Percentiles rank a stretch among this genome's conserved stretches.
These are phyloP conservation scores for Abelmoschus esculentus DNA, from an alignment of 345 rosid genomes.

Conservation along the genomic window DNA sequence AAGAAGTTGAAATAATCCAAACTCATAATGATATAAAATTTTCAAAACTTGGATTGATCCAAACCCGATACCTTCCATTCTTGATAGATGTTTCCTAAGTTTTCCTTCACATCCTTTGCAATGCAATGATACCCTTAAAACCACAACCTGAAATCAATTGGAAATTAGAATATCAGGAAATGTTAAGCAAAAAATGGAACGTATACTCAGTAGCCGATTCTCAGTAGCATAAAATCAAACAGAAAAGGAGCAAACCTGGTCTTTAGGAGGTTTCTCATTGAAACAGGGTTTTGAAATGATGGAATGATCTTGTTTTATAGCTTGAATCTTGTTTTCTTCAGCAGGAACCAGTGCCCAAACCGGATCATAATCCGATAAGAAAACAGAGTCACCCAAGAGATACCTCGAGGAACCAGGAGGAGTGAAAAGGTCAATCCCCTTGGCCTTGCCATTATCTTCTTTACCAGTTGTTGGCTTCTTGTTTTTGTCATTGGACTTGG, in stretches of 20 bases:
- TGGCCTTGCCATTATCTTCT: constrained; percentile 27
- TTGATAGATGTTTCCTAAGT: constrained; percentile 79
- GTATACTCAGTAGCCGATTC: too few relatives aligned
- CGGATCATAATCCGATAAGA: constrained; percentile 35
- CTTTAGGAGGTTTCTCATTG: constrained; percentile 26
- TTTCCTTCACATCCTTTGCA: constrained; percentile 90
- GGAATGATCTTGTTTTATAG: constrained; percentile 19
- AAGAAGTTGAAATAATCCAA: too few relatives aligned
- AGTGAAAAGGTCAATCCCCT: constrained; percentile 31
- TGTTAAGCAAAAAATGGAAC: too few relatives aligned
- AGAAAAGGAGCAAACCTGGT: constrained; percentile 36
- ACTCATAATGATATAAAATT: too few relatives aligned
- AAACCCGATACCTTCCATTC: constrained; percentile 59
- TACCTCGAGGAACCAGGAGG: constrained; percentile 70
- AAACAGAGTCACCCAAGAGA: constrained; percentile 42
- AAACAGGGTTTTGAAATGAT: constrained; percentile 21
- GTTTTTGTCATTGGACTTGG: constrained; percentile 13
- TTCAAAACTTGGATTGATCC: too few relatives aligned
- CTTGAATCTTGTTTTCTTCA: constrained; percentile 16
- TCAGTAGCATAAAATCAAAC: too few relatives aligned
- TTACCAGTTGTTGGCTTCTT: constrained; percentile 15
- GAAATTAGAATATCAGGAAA: not conserved
- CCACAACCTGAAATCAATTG: constrained; percentile 52
- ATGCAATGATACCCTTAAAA: constrained; percentile 84
- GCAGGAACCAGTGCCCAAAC: constrained; percentile 26